These are phyloP conservation scores for Basipetospora chlamydospora DNA, from an alignment of 2,329 filamentous ascomycete genomes.

Conservation along the genomic window DNA sequence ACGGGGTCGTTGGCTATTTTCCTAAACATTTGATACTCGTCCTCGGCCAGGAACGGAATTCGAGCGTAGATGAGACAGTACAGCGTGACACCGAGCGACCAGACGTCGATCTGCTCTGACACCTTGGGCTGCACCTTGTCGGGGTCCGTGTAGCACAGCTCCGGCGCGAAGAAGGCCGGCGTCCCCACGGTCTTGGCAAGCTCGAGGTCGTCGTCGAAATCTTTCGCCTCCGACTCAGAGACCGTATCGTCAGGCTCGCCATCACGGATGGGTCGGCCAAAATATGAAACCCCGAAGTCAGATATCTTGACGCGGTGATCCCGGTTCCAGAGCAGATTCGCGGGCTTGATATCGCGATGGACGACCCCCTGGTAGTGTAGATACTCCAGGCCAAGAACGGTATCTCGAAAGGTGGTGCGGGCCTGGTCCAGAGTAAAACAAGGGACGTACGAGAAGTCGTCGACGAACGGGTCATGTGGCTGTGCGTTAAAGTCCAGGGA, in stretches of 20 bases:
- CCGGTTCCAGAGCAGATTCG: conserved; percentile 77
- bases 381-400: conserved; percentile 84
- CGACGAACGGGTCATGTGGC: conserved; percentile 54
- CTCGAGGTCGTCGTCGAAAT: conserved; percentile 86
- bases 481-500: conserved; percentile 44
- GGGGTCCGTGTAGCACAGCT: conserved; percentile 79
- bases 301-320: conserved; percentile 91
- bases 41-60: conserved; percentile 82
- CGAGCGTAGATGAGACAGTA: conserved; percentile 92
- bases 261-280: conserved; percentile 74
- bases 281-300: conserved; percentile 96
- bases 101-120: conserved; percentile 89
- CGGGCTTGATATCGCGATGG: conserved; percentile 74
- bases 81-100: conserved; percentile 90
- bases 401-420: conserved; percentile 77
- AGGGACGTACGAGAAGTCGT: conserved; percentile 86
- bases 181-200: conserved; percentile 97
- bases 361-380: conserved; percentile 78
- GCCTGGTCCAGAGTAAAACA: conserved; percentile 79
- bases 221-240: conserved; percentile 68
- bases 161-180: conserved; percentile 92
- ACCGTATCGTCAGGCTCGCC: conserved; percentile 62
- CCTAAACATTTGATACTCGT: conserved; percentile 82
- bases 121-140: conserved; percentile 59
- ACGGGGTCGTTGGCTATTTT: conserved; percentile 88